Base-by-base conservation (phyloP, 768 basidiomycete genomes). In the Boletus coccyginus region DNA sequence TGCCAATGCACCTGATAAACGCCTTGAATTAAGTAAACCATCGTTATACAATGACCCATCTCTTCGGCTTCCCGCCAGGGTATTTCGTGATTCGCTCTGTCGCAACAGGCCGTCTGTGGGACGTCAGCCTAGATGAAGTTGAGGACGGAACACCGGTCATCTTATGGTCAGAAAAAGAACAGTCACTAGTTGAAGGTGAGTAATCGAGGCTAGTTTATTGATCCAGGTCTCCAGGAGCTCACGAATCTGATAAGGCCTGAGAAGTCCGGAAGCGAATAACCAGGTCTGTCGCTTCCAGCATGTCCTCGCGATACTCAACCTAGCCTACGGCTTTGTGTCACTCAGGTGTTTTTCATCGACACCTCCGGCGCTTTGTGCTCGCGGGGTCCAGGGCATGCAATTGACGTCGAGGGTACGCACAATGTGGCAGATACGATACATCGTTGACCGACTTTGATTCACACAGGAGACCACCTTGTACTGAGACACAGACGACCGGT, bases 291-390 rank as follows among this genome's bases (percentile, higher is more conserved):
- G 14, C 44, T 31, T 36, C 29, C 7, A 14, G 21, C 31, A 32
- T 47, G 32, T 9, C 32, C 27, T 32, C 11, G 33, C 29, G 41
- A 31, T 27, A 41, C 29, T 40, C 42, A 41, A 36, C 33, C 41
- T 19, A 42, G n/a, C 40, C 57, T 44, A 50, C 19, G 13, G 8
- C 35, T 19, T 50, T 33, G 24, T 46, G 5, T 45, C n/a, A 8
- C 35, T 40, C 50, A 92, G 88, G 88, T 93, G 17, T 93, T 92
- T 74, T 93, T 90, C 74, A 81, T 93, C 51, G 92, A 94, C 67
- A 79, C 81, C 3, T 81, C 82, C 19, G 91, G 92, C 19, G 84
- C 83, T 11, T 71, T 93, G 41, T 93, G 89, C 67, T 90, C 91
- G 10, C 80, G 87, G 61, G 81, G 83, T 5, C 82, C 90, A 16